These are phyloP conservation scores for Casuarina equisetifolia DNA, from an alignment of 306 rosid species.

Conservation along the genomic window DNA sequence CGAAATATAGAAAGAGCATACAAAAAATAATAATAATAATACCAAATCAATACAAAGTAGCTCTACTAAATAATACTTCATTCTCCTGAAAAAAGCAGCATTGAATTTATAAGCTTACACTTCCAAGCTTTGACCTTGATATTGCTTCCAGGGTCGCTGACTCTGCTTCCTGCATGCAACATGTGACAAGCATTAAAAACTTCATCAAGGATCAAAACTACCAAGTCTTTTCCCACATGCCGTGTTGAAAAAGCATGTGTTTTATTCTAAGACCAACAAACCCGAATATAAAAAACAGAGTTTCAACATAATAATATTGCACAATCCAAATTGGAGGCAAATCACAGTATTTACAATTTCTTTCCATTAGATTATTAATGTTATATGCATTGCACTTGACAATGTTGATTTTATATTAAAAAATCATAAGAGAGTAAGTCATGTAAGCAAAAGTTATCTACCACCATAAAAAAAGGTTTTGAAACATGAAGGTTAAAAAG, in stretches of 20 bases:
- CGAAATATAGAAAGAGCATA: neutral
- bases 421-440: neutral
- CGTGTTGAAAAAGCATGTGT: neutral
- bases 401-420: neutral
- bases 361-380: neutral
- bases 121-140: slow-evolving; percentile 87
- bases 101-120: slow-evolving; percentile 49
- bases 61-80: neutral
- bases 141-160: slow-evolving; percentile 91
- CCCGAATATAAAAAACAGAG: neutral
- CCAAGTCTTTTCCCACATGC: slow-evolving; percentile 10
- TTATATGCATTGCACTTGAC: neutral
- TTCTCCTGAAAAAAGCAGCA: slow-evolving; percentile 21
- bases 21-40: neutral
- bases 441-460: neutral
- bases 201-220: slow-evolving; percentile 3
- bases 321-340: neutral
- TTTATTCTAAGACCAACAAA: neutral
- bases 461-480: neutral
- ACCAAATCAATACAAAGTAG: neutral
- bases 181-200: neutral
- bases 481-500: neutral
- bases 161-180: slow-evolving; percentile 80
- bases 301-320: neutral
- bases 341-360: neutral